phyloP scores from a whole-genome alignment of 768 basidiomycete genomes.

The Russula sp. region DNA sequence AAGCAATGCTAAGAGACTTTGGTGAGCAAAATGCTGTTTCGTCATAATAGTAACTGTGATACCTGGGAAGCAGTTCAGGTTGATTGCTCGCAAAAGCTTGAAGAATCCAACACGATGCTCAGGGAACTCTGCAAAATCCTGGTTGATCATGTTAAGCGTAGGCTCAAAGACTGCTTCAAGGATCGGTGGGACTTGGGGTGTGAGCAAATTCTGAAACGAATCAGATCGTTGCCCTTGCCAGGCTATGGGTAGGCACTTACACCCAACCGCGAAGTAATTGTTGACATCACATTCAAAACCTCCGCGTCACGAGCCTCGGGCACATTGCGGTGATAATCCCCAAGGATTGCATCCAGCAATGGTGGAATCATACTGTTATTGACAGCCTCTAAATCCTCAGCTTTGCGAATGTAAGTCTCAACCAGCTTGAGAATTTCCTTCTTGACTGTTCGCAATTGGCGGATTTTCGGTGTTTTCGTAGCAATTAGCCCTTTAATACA shows the following conservation, averaged over 20 bases:
- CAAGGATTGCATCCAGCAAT: constrained; percentile 92
- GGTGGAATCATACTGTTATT: constrained; percentile 91
- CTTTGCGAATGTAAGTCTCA: constrained; percentile 96
- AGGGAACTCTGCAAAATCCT: constrained; percentile 98
- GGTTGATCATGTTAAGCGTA: constrained; percentile 97
- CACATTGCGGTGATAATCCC: constrained; percentile 93
- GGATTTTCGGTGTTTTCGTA: constrained; percentile 94
- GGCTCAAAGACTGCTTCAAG: constrained; percentile 97
- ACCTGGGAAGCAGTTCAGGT: constrained; percentile 94
- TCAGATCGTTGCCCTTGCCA: constrained; percentile 16
- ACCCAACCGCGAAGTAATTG: constrained; percentile 81
- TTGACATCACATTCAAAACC: constrained; percentile 94
- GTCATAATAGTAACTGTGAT: constrained; percentile 22
- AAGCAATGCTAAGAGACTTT: constrained; percentile 56
- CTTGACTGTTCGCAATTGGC: constrained; percentile 91
- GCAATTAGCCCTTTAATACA: constrained; percentile 64
- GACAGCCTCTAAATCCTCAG: constrained; percentile 91
- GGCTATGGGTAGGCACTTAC: constrained; percentile 41
- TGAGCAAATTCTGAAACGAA: constrained; percentile 59
- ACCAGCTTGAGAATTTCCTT: constrained; percentile 96
- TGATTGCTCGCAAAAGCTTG: constrained; percentile 88
- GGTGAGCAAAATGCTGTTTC: not conserved
- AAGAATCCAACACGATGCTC: constrained; percentile 98
- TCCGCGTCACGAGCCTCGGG: constrained; percentile 93
- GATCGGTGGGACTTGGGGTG: constrained; percentile 89